Conservation (phyloP, 257 asterid species). For the Nemophila menziesii region DNA sequence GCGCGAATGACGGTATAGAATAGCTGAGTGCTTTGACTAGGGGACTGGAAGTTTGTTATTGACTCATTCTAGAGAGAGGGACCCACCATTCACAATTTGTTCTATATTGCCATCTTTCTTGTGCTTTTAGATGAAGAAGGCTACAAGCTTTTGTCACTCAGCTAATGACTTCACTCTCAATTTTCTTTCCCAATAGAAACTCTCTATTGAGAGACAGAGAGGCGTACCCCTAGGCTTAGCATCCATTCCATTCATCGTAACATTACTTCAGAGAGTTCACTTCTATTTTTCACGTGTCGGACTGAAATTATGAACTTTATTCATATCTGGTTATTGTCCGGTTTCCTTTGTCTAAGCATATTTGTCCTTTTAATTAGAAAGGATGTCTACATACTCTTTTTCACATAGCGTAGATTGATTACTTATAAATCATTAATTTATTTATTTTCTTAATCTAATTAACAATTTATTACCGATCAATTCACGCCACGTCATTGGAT, state of each 20-base stretch:
- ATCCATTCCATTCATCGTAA: neutral
- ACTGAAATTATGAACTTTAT: too few relatives aligned
- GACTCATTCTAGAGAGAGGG: neutral
- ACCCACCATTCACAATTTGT: neutral
- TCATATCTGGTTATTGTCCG: too few relatives aligned
- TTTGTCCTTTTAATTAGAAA: too few relatives aligned
- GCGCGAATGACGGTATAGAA: neutral
- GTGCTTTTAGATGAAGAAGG: neutral
- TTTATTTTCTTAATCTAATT: too few relatives aligned
- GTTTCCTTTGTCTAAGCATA: too few relatives aligned
- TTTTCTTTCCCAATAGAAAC: neutral
- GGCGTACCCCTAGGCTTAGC: neutral
- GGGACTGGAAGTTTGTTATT: neutral
- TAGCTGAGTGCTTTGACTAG: neutral
- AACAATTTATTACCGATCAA: too few relatives aligned
- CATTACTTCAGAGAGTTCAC: too few relatives aligned
- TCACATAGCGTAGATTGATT: too few relatives aligned
- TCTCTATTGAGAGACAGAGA: neutral
- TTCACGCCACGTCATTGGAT: too few relatives aligned
- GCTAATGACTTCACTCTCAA: slow-evolving; percentile 1
- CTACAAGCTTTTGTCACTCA: neutral
- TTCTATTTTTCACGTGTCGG: too few relatives aligned
- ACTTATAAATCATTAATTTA: too few relatives aligned
- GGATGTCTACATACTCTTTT: too few relatives aligned
- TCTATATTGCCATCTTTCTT: neutral